Evolutionary conservation across 2,329 filamentous ascomycete species (phyloP), one percentile per base, ranked within the genome.

Genomic region (Raffaelea arxii): DNA sequence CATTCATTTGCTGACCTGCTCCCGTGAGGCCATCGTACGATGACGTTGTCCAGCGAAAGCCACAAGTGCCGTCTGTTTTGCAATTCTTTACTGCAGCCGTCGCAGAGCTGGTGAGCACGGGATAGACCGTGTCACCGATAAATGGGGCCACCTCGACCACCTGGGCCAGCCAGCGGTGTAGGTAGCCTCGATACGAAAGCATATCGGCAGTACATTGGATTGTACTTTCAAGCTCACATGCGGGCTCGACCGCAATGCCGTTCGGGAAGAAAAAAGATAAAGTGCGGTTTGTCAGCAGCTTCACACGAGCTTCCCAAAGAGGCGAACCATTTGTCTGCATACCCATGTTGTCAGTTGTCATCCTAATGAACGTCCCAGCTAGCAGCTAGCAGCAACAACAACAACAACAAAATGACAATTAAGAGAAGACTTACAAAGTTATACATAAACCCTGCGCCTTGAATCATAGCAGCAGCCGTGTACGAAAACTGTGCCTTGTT

Each of bases 141-240:
- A 71, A 72, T 0, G 84, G 82, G 1, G 78, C 80, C n/a, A 86
- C 47, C 53, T 81, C 70, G 3, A 75, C 73, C 2, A 75, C 70
- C 22, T 74, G 70, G 4, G 76, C 69, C 53, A 86, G 67, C 78
- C 80, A 85, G 30, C 79, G 74, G 53, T 78, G 71, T 16, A 85
- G 66, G 47, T 82, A 80, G 30, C 81, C 82, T 62, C 86, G 86
- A 73, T 84, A 88, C 2, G 77, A 77, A 49, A 77, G 63, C 70
- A 88, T 84, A 56, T 91, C 86, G 43, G 75, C 70, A 47, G 82
- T 80, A 66, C 86, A 91, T 2, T 70, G 64, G 22, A 52, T 39
- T 49, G 51, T 51, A 16, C 60, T 55, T 1, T 36, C 12, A 18
- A 54, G 53, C 53, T 88, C 83, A 64, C 86, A 90, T 10, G 79